These are phyloP conservation scores for Verticillium nonalfalfae DNA, from an alignment of 2,329 filamentous ascomycete genomes.

Conservation along the genomic window DNA sequence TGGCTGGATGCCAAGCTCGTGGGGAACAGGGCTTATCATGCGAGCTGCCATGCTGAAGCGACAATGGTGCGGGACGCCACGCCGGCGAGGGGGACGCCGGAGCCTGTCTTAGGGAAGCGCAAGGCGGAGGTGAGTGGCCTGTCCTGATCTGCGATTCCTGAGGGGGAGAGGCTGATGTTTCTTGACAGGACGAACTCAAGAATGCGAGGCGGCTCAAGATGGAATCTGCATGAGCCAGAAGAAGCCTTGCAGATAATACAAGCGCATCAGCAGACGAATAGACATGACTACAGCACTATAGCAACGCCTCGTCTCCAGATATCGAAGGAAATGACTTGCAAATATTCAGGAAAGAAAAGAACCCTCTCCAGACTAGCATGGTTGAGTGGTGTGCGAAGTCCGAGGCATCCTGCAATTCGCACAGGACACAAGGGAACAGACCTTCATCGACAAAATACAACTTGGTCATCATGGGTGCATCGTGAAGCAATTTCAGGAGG, in stretches of 20 bases:
- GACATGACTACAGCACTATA: background rate
- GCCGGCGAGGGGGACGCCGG: constrained; percentile 48
- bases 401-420: background rate
- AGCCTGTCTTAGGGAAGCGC: constrained; percentile 64
- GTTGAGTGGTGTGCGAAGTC: background rate
- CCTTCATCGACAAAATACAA: background rate
- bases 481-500: background rate
- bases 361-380: background rate
- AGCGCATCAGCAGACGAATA: background rate
- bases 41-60: constrained; percentile 80
- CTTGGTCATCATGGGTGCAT: background rate
- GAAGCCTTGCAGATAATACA: background rate
- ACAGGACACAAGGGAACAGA: background rate
- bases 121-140: constrained; percentile 58
- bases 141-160: background rate
- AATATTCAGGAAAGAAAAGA: background rate
- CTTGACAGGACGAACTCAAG: constrained; percentile 23
- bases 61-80: constrained; percentile 54
- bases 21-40: constrained; percentile 78
- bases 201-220: constrained; percentile 21
- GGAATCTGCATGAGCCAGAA: constrained; percentile 10
- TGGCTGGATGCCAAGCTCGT: constrained; percentile 85
- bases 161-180: constrained; percentile 12
- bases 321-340: background rate
- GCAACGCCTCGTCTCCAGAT: background rate